These are phyloP conservation scores for Botrytis tulipae DNA, from an alignment of 2,329 filamentous ascomycete species.

Conservation along the genomic window DNA sequence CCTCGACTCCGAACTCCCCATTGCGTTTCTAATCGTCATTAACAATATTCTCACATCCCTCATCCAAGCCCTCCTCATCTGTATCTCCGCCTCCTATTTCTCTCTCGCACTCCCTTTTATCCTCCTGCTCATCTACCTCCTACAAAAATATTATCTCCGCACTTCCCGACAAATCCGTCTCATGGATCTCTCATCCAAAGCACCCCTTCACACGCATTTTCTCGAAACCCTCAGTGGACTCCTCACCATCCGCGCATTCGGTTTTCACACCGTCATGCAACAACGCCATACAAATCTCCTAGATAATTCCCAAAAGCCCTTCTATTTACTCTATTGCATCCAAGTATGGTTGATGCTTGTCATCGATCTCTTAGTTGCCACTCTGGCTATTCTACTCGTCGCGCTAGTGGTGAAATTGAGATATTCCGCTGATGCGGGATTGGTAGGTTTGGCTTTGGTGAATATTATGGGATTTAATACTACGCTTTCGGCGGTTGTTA, in stretches of 20 bases:
- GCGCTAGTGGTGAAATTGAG: slow-evolving; percentile 38
- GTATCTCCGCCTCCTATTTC: neutral
- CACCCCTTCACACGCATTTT: neutral
- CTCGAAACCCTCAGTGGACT: neutral
- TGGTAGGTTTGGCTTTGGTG: slow-evolving; percentile 35
- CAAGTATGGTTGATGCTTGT: slow-evolving; percentile 57
- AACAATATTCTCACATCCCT: neutral
- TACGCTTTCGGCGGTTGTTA: slow-evolving; percentile 26
- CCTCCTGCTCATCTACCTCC: neutral
- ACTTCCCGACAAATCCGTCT: neutral
- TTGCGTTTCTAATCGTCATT: neutral
- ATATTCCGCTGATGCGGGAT: slow-evolving; percentile 27
- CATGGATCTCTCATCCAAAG: neutral
- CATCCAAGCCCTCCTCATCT: neutral
- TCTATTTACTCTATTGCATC: slow-evolving; percentile 55
- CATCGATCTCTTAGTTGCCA: slow-evolving; percentile 28
- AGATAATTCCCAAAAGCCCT: slow-evolving; percentile 53
- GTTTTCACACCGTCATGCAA: neutral
- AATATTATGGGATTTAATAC: slow-evolving; percentile 33
- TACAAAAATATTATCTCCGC: neutral
- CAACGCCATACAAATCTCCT: slow-evolving; percentile 40
- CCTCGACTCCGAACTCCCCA: neutral
- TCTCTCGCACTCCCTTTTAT: neutral
- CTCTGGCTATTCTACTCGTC: slow-evolving; percentile 37
- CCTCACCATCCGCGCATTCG: neutral